phyloP scores from a whole-genome alignment of 2,329 filamentous ascomycete genomes.

The Thermothelomyces thermophilus region DNA sequence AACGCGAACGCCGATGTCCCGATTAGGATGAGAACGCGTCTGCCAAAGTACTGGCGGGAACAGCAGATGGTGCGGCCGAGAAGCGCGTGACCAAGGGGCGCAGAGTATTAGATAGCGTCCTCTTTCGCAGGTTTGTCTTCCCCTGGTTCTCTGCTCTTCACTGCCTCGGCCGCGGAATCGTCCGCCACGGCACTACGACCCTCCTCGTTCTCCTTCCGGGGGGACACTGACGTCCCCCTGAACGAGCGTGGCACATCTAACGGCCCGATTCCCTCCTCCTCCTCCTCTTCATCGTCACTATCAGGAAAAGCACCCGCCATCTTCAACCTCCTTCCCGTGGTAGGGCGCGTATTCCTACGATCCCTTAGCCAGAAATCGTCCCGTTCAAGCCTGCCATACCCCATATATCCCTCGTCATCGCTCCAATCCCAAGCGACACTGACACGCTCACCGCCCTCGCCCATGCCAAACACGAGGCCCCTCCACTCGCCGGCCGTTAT shows the following conservation, averaged over 20 bases:
- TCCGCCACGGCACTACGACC: not conserved
- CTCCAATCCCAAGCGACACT: slow-evolving; percentile 53
- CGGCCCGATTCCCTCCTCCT: slow-evolving; percentile 12
- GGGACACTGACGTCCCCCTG: not conserved
- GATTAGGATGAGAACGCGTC: not conserved
- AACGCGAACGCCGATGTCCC: not conserved
- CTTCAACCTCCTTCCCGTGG: slow-evolving; percentile 18
- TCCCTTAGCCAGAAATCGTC: slow-evolving; percentile 7
- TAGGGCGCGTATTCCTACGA: not conserved
- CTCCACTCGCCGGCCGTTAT: slow-evolving; percentile 61
- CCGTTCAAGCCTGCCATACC: not conserved
- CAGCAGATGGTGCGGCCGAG: not conserved
- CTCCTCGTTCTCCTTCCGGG: not conserved
- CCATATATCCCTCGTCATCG: not conserved
- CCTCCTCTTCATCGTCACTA: slow-evolving; percentile 10
- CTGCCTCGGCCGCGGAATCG: not conserved
- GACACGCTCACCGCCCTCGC: slow-evolving; percentile 47
- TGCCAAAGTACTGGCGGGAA: not conserved
- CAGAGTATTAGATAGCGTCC: not conserved
- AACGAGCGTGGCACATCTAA: not conserved
- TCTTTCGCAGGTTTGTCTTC: too few relatives aligned
- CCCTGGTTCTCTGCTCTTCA: too few relatives aligned
- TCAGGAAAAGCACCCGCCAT: slow-evolving; percentile 27
- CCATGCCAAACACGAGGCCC: slow-evolving; percentile 50
- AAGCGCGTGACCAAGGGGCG: not conserved